Base-by-base conservation (phyloP, 805 yeast species). In the Saccharomycopsis olivae region DNA sequence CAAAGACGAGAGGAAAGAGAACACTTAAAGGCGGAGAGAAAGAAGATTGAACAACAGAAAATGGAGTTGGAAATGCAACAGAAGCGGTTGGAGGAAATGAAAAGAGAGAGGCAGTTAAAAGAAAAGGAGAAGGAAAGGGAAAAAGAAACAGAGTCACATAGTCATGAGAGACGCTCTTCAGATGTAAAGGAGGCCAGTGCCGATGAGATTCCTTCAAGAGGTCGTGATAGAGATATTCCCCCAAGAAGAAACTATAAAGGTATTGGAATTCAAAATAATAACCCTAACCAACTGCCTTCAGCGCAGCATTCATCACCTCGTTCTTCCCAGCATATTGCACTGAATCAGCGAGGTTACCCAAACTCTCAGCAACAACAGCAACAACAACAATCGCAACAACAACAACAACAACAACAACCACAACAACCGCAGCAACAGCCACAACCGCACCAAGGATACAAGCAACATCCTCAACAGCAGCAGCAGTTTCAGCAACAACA, bases 21-120 rank as follows among this genome's bases (percentile, higher is more conserved):
- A 29, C 13, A 33, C n/a, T 16, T 39, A 9, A 39, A 30, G 23
- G 18, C 27, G 17, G 48, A 45, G 19, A 20, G 48, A 23, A 18
- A 30, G 15, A 38, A 36, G 18, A 13, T 45, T 5, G 46, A 41
- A 28, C 38, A 29, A 18, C 43, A 45, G 16, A 33, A 37, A 23
- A 24, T 38, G 17, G 43, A 41, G 19, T 42, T 45, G 16, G 48
- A 45, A 29, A 34, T 29, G 15, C 43, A 45, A 24, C 48, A 45
- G 19, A 30, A 23, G 17, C 29, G 38, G 24, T 20, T 45, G 15
- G 43, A 36, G 11, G 43, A 43, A 3, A 39, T 21, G 17, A 39
- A 33, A 34, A 39, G 25, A 14, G 41, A 33, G 16, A 18, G 47
- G 8, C n/a, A 28, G 14, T 18, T 15, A 16, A n/a, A n/a, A n/a